Base-by-base conservation (phyloP, 2,329 filamentous ascomycete genomes). In the Apiospora rasikravindrae region DNA sequence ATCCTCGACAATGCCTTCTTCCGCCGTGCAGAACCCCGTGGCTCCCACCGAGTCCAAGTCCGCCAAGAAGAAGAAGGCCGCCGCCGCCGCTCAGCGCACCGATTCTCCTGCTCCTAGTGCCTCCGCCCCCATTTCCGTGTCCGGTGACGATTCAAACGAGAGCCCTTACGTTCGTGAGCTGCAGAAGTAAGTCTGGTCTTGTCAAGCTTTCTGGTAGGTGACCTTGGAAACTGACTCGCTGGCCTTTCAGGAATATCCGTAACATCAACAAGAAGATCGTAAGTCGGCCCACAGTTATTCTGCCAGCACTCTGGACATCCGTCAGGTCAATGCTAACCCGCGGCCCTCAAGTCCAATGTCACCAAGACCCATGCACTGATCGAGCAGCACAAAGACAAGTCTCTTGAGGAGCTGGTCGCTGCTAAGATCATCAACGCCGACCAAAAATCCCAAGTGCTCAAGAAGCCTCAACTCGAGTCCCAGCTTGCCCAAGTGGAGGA, bases 241-340 rank as follows among this genome's bases (percentile, higher is more conserved):
- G 66, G 64, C 42, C 33, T 75, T 16, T 33, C 76, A 98, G 95
- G 88, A 94, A 90, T 83, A 93, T 98, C 78, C 95, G 96, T 80
- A 97, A 96, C 83, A 86, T 96, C 79, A 93, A 91, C 87, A 98
- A 98, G 89, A 98, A 98, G 86, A 91, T 98, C 79, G 94, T 97
- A 84, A 85, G 93, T 86, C 71, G 6, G 45, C 57, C 11, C 19
- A 10, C 57, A 37, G 24, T 40, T 24, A 19, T 14, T n/a, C 57
- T 19, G 14, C 57, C 33, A 24, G 11, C 33, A 14, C 57, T 40
- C 22, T 64, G 57, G 3, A 64, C 19, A 11, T 19, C 29, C 4
- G 7, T 40, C 57, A 64, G 29, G 29, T 7, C 29, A n/a, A 64
- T 40, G 33, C 57, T 42, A 51, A 49, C 29, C 29, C 40, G 19